Percentiles rank a stretch among this genome's conserved stretches.
phyloP scores from a whole-genome alignment of 345 rosid genomes.

The Gossypium sturtianum region DNA sequence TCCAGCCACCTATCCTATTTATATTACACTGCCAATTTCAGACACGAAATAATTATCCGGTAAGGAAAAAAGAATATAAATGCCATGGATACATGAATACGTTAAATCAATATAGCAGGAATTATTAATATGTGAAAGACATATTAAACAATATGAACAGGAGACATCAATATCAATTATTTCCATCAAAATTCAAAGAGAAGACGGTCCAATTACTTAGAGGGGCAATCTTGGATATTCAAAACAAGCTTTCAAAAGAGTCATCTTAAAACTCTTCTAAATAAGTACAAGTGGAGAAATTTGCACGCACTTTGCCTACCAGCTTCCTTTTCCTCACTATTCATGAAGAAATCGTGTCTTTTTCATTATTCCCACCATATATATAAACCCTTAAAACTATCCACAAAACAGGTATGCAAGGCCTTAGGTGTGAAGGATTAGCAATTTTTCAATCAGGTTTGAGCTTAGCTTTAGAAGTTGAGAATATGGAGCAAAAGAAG shows the following conservation, averaged over 20 bases:
- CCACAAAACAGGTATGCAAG: conserved; percentile 3
- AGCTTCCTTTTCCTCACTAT: background rate
- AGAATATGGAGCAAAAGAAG: conserved; percentile 20
- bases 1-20: background rate
- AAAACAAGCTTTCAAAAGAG: background rate
- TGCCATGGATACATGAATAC: too few species aligned
- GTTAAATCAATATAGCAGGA: background rate
- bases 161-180: too few species aligned
- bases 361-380: background rate
- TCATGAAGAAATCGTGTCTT: conserved; percentile 14
- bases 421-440: conserved; percentile 13
- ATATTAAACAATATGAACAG: background rate
- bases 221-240: background rate
- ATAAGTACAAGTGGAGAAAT: conserved; percentile 7
- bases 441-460: background rate
- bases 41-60: background rate
- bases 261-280: background rate
- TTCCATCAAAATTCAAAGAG: background rate
- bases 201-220: background rate
- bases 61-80: background rate
- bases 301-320: conserved; percentile 4
- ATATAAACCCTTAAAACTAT: conserved; percentile 2
- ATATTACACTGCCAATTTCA: background rate
- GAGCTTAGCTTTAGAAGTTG: background rate
- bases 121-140: background rate